Evolutionary conservation across 495 filamentous ascomycete species (phyloP), one percentile per base, ranked within the genome.

Genomic region (Xylaria sp.): DNA sequence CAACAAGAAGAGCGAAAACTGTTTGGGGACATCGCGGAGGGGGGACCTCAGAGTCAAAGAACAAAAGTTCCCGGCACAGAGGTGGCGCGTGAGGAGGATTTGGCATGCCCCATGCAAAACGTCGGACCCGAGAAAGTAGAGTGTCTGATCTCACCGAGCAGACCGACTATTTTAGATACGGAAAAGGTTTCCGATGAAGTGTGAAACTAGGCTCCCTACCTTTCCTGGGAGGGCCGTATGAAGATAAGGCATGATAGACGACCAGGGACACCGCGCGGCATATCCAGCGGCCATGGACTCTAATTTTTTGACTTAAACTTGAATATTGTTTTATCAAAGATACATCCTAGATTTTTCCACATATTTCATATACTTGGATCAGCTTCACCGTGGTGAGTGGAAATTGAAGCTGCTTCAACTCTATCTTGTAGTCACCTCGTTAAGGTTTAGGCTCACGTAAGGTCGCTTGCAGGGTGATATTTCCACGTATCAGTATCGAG

Each of bases 391-490:
- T 53, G n/a, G n/a, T 24, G 5, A 26, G 50, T 24, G 4, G 26
- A 7, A 12, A 55, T 55, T 15, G 26, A 55, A 55, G 26, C 26
- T 55, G 14, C 52, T 55, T 14, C 53, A 3, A 57, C 29, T 33
- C 53, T 58, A 58, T 58, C 55, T 58, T 15, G 15, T 11, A 12
- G 33, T 19, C 55, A n/a, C 33, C 55, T 21, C 8, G 26, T 59
- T 59, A 59, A 59, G 57, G 57, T 59, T 59, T 21, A 35, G 57
- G 3, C 12, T 59, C 5, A 33, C 53, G 53, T 58, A 24, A 17
- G 57, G 31, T 37, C 57, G 37, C 57, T 33, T 58, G 31, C 33
- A 59, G 11, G 57, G n/a, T 59, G 31, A 35, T 48, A 64, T 33
- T 48, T 64, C 41, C 61, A 64, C 61, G 61, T 46, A 64, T 46